phyloP scores from a whole-genome alignment of 129 eudicot species.

The Flaveria sonorensis region DNA sequence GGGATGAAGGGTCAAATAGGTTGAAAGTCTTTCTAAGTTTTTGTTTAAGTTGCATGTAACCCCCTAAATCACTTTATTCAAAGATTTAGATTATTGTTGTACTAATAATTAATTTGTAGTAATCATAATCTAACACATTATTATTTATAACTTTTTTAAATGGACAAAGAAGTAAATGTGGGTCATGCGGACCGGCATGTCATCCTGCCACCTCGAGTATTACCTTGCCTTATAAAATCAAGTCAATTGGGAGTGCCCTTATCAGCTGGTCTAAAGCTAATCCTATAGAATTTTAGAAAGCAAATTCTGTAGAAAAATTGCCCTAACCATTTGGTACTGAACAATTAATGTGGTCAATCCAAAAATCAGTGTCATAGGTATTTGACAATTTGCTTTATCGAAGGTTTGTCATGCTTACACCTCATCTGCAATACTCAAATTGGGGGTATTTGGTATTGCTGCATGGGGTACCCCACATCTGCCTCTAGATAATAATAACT shows the following conservation, averaged over 20 bases:
- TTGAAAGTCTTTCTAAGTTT: not conserved
- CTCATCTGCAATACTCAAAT: not conserved
- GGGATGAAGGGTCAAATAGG: not conserved
- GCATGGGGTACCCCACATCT: not conserved
- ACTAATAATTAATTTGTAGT: not conserved
- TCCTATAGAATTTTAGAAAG: no score
- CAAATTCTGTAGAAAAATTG: no score
- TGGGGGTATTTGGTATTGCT: conserved; percentile 19
- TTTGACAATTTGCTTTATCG: not conserved
- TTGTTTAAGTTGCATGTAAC: not conserved
- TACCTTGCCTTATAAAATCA: no score
- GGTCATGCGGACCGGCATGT: no score
- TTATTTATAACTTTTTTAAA: no score
- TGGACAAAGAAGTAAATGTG: no score
- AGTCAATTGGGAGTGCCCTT: no score
- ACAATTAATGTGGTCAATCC: not conserved
- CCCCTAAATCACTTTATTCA: not conserved
- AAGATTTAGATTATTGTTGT: not conserved
- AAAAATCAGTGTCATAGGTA: not conserved
- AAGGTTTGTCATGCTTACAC: not conserved
- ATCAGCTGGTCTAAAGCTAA: no score
- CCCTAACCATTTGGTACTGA: no score
- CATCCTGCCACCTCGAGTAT: no score
- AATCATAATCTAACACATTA: no score
- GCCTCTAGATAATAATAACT: not conserved